Evolutionary conservation across 2,329 filamentous ascomycete species (phyloP).

Genomic region (Byssoonygena ceratinophila): DNA sequence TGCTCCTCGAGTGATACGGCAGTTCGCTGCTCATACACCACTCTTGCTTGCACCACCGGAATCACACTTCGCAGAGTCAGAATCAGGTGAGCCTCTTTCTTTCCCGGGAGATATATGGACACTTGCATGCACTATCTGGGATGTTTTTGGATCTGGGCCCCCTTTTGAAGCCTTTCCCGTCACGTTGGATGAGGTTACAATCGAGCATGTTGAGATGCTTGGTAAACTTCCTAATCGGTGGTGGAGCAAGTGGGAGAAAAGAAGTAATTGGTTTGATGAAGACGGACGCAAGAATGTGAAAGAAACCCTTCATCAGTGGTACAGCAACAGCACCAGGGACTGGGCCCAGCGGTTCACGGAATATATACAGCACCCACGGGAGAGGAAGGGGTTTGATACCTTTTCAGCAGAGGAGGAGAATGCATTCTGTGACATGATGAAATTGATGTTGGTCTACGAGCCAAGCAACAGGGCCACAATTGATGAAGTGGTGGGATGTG

Average conservation of each 20-base stretch:
- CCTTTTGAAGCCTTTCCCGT: constrained; percentile 20
- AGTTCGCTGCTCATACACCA: constrained; percentile 18
- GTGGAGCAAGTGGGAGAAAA: constrained; percentile 14
- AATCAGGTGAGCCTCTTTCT: constrained; percentile 19
- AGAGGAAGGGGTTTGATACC: background rate
- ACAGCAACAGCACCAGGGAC: background rate
- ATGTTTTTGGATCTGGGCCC: constrained; percentile 22
- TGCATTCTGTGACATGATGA: constrained; percentile 17
- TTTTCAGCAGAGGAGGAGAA: constrained; percentile 14
- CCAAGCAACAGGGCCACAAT: constrained; percentile 16
- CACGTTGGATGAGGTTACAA: constrained; percentile 19
- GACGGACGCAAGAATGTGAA: constrained; percentile 13
- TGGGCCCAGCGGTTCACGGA: background rate
- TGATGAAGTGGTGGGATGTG: constrained; percentile 16
- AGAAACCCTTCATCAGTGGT: background rate
- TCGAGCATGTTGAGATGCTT: constrained; percentile 23
- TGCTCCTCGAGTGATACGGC: constrained; percentile 6
- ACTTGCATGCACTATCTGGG: constrained; percentile 28
- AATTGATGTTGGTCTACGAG: constrained; percentile 17
- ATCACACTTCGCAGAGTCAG: constrained; percentile 8
- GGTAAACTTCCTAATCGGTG: constrained; percentile 20
- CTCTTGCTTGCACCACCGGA: constrained; percentile 16
- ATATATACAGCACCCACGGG: constrained; percentile 10
- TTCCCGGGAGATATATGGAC: constrained; percentile 31
- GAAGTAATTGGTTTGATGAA: constrained; percentile 10